These are phyloP conservation scores for Mycena vitilis DNA, from an alignment of 768 basidiomycete genomes.

Conservation along the genomic window DNA sequence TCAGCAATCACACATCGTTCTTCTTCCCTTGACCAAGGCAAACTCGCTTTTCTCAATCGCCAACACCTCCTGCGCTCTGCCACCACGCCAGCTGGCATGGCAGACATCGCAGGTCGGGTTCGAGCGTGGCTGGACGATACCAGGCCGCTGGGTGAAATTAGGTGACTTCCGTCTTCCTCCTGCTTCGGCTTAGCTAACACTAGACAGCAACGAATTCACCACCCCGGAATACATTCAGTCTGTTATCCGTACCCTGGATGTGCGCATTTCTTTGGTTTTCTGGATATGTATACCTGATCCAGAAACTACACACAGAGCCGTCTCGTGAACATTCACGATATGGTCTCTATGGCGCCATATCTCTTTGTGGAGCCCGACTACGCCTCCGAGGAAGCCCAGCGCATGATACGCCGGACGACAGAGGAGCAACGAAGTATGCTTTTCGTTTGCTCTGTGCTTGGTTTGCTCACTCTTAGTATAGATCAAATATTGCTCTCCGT, in stretches of 20 bases:
- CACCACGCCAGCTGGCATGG: conserved; percentile 61
- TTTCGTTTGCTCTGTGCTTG: conserved; percentile 21
- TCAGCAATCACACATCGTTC: conserved; percentile 83
- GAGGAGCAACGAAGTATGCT: conserved; percentile 56
- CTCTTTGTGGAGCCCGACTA: conserved; percentile 83
- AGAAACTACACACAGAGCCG: conserved; percentile 72
- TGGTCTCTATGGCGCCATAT: conserved; percentile 76
- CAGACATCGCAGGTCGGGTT: conserved; percentile 65
- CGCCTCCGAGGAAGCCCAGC: conserved; percentile 61
- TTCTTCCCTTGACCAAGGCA: conserved; percentile 80
- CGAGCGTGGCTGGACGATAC: conserved; percentile 53
- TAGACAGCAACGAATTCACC: conserved; percentile 56
- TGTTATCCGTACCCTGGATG: conserved; percentile 74
- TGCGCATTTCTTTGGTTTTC: conserved; percentile 38
- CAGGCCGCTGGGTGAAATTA: conserved; percentile 68
- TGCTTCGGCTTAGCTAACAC: not conserved
- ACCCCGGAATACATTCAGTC: conserved; percentile 69
- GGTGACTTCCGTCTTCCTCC: conserved; percentile 51
- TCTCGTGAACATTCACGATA: conserved; percentile 75
- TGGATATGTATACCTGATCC: not conserved
- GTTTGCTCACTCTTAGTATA: conserved; percentile 23
- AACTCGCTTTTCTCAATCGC: conserved; percentile 91
- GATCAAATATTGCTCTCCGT: conserved; percentile 50
- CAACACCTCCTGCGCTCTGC: conserved; percentile 77
- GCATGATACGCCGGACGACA: conserved; percentile 60